Evolutionary conservation across 345 rosid genomes (phyloP), one percentile per base, ranked within the genome.

Genomic region (Populus simonii): DNA sequence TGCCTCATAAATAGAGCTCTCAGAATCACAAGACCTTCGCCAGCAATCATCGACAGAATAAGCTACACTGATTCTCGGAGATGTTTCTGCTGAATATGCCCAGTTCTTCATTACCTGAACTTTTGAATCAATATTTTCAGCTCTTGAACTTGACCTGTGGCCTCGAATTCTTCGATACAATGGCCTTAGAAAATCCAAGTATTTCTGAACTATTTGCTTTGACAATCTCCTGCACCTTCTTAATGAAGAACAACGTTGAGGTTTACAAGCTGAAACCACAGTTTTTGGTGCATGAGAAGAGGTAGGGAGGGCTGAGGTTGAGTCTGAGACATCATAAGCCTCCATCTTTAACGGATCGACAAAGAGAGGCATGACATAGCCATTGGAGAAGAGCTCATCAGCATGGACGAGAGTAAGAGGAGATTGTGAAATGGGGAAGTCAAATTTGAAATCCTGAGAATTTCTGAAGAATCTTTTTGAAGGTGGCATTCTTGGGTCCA

Each of bases 401-500:
- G 98, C 98, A 79, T 93, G 92, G 69, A 90, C 91, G 55, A 86
- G 79, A 20, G 88, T 75, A 23, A 89, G 86, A 53, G 90, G 90
- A 45, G 92, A 72, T 41, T 85, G 86, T 35, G 94, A 85, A 51
- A 83, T 76, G 5, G 97, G 94, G 78, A 84, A 90, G 68, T 93
- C 97, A 75, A 93, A 92, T 76, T 92, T 90, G 85, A 91, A 91
- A 70, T 94, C 98, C 45, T 89, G 89, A 72, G 94, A 79, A 53
- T 72, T 86, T 78, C 84, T 80, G 62, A 87, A 82, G 89, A 93
- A 95, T 82, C 98, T 90, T 89, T 87, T 91, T 10, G 99, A 95
- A 43, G 98, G 94, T 69, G 97, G 91, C 85, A 92, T 82, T 79
- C 89, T 91, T 22, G 98, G 97, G 88, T 94, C 98, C 98, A 94